Evolutionary conservation across 2,329 filamentous ascomycete species (phyloP).

Genomic region (Sarocladium strictum): DNA sequence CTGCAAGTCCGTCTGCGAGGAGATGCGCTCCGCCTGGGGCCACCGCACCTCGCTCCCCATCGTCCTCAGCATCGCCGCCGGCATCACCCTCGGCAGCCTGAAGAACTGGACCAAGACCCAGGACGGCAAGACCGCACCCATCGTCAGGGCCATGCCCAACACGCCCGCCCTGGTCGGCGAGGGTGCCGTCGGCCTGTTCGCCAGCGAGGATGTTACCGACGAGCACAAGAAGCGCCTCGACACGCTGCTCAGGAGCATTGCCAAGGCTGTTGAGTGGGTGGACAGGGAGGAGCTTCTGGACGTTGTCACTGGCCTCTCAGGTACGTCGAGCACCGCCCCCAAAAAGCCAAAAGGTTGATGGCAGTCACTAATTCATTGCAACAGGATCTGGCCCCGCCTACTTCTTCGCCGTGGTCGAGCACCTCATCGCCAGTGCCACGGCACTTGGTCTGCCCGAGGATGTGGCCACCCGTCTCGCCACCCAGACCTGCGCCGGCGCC

Average conservation of each 20-base stretch:
- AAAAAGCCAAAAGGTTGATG: background rate
- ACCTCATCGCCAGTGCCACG: conserved; percentile 38
- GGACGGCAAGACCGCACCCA: conserved; percentile 32
- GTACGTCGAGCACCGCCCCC: conserved; percentile 21
- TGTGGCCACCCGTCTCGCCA: conserved; percentile 43
- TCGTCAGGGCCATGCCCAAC: conserved; percentile 49
- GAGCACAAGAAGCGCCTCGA: conserved; percentile 36
- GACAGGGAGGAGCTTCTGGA: conserved; percentile 43
- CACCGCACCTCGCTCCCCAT: conserved; percentile 30
- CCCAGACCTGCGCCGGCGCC: conserved; percentile 45
- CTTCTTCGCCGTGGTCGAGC: conserved; percentile 48
- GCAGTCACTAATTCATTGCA: background rate
- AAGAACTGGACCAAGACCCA: conserved; percentile 33
- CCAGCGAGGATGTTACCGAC: conserved; percentile 33
- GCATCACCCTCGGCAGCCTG: conserved; percentile 39
- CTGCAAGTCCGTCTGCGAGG: conserved; percentile 38
- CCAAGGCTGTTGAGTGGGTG: conserved; percentile 44
- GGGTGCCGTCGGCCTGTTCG: conserved; percentile 42
- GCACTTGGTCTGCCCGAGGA: conserved; percentile 39
- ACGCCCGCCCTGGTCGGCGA: conserved; percentile 45
- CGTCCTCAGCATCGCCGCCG: conserved; percentile 43
- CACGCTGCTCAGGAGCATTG: conserved; percentile 37
- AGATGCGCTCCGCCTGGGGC: conserved; percentile 35
- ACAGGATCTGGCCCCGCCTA: conserved; percentile 45
- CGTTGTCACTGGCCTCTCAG: conserved; percentile 43